Evolutionary conservation across 2,329 filamentous ascomycete species (phyloP), one percentile per base, ranked within the genome.

Genomic region (Ceratocystis papillata): DNA sequence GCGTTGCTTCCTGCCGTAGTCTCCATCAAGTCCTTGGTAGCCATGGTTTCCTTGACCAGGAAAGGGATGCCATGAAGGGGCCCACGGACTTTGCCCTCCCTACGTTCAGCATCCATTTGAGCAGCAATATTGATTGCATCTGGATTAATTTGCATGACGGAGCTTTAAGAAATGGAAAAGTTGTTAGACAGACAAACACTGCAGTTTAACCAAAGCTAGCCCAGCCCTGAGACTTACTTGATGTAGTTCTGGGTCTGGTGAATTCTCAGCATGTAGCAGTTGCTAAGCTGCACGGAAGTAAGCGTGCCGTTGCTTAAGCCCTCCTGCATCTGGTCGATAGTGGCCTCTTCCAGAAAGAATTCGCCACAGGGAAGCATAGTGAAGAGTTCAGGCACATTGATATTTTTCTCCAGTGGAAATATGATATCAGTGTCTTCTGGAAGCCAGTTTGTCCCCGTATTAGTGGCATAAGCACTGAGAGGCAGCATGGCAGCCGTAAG

Each of bases 341-440:
- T 86, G n/a, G 85, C 85, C 72, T 90, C 87, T 73, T 88, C 85
- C 17, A 90, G 76, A 61, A 77, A 75, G 69, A 88, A 79, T 8
- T 79, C 80, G 66, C 81, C 74, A 72, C 87, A 90, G 15, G 73
- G 73, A 0, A 77, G 78, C 85, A 89, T 87, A 1, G 84, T 81
- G 70, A 89, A 89, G 22, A 79, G 70, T 10, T 73, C 68, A 1
- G 71, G 65, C 3, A 76, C 73, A 45, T 73, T 74, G 20, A 72
- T 75, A 73, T 77, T 73, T 48, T 75, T 68, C 65, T 74, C 69
- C 2, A 75, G 70, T 0, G 77, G 77, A 10, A 77, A 71, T 41
- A 76, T 67, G 5, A 64, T 6, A 2, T 68, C 55, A 3, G 50
- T 55, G 1, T 64, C 28, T n/a, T 48, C 46, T n/a, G 64, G 59